phyloP scores from a whole-genome alignment of 768 basidiomycete genomes.

The Butyriboletus loyo region DNA sequence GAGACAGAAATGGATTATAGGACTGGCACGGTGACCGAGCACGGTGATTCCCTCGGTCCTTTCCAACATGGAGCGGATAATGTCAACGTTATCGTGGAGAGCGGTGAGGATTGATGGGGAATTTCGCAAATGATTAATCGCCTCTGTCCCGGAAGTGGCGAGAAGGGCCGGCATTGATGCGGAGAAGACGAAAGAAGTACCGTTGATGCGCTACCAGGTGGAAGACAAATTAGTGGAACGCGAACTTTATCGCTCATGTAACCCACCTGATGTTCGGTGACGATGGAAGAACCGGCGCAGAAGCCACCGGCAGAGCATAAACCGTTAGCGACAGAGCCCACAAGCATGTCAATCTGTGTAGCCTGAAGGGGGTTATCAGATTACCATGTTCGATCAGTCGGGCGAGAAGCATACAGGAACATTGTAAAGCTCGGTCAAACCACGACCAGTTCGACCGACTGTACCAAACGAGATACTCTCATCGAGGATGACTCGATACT shows the following conservation, averaged over 20 bases:
- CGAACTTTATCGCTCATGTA: background rate
- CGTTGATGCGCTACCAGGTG: constrained; percentile 79
- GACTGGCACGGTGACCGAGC: constrained; percentile 82
- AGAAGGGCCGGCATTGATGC: constrained; percentile 91
- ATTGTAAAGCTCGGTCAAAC: constrained; percentile 91
- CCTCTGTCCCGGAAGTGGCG: constrained; percentile 83
- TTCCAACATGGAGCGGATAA: constrained; percentile 78
- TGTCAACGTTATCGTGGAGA: constrained; percentile 78
- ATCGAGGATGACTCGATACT: constrained; percentile 92
- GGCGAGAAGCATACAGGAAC: constrained; percentile 64
- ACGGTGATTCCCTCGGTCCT: constrained; percentile 77
- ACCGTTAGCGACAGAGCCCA: constrained; percentile 84
- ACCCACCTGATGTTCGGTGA: constrained; percentile 83
- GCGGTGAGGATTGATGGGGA: constrained; percentile 71
- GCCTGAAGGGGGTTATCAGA: constrained; percentile 46
- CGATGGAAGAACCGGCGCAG: constrained; percentile 82
- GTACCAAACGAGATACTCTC: constrained; percentile 93
- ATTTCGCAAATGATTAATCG: constrained; percentile 72
- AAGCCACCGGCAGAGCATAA: constrained; percentile 88
- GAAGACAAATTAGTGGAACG: background rate
- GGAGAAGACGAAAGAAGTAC: constrained; percentile 92
- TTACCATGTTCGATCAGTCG: background rate
- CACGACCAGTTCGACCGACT: constrained; percentile 90
- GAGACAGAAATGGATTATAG: constrained; percentile 82
- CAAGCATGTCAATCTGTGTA: constrained; percentile 88